Conservation (phyloP, 2,329 filamentous ascomycete species). For the Sphaerulina populicola region DNA sequence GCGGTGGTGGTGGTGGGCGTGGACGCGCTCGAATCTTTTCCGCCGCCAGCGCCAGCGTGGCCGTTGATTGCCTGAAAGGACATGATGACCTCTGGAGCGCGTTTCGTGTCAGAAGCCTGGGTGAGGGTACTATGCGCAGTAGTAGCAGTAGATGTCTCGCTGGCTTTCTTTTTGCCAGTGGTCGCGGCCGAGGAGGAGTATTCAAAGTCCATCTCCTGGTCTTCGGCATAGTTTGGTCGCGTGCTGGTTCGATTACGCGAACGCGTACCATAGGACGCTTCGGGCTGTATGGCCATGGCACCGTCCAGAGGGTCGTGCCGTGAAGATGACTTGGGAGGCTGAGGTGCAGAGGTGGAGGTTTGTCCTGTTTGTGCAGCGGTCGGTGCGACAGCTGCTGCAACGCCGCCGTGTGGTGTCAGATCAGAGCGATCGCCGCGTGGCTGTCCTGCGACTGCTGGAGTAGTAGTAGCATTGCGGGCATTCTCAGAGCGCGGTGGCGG, state of each 20-base stretch:
- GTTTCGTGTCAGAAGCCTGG: constrained; percentile 12
- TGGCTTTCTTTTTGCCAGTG: constrained; percentile 32
- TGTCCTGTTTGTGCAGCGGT: constrained; percentile 24
- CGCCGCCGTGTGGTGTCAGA: constrained; percentile 19
- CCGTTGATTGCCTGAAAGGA: constrained; percentile 12
- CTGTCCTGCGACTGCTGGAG: constrained; percentile 13
- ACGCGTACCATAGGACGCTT: constrained; percentile 72
- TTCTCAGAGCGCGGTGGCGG: constrained; percentile 16
- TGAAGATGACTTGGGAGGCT: constrained; percentile 16
- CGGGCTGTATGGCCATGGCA: constrained; percentile 17
- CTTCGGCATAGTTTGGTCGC: constrained; percentile 92
- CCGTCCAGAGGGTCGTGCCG: constrained; percentile 23
- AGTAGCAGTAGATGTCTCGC: constrained; percentile 17
- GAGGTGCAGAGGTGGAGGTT: constrained; percentile 18
- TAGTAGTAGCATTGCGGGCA: constrained; percentile 16
- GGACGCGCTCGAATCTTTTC: constrained; percentile 31
- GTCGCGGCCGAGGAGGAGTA: constrained; percentile 38
- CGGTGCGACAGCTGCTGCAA: constrained; percentile 20
- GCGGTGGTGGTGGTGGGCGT: constrained; percentile 54
- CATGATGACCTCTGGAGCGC: constrained; percentile 7
- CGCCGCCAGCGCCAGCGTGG: neutral
- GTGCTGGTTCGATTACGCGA: constrained; percentile 77
- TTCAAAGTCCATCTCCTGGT: constrained; percentile 85
- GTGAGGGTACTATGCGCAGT: neutral
- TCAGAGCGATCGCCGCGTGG: constrained; percentile 17